These are phyloP conservation scores for Fusarium concolor DNA, from an alignment of 2,329 filamentous ascomycete species.

Conservation along the genomic window DNA sequence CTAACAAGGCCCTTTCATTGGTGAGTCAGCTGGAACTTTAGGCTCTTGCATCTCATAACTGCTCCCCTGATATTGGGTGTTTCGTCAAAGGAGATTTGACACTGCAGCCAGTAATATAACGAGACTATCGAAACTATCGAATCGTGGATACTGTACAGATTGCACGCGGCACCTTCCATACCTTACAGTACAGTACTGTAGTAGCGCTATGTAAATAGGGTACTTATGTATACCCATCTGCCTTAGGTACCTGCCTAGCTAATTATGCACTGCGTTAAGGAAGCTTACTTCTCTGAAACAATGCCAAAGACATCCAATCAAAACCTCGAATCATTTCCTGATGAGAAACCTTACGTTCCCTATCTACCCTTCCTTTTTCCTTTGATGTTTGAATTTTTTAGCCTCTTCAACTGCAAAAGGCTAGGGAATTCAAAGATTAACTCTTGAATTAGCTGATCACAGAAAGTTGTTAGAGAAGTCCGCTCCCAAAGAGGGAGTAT, in stretches of 20 bases:
- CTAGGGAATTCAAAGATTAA: not conserved
- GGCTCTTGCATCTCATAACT: not conserved
- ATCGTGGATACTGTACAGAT: not conserved
- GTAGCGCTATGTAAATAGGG: no score
- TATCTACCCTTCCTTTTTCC: not conserved
- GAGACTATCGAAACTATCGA: not conserved
- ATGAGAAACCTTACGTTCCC: slow-evolving; percentile 14
- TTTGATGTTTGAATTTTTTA: not conserved
- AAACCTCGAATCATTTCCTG: not conserved
- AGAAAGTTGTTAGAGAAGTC: slow-evolving; percentile 9
- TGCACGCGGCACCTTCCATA: not conserved
- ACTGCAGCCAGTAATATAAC: not conserved
- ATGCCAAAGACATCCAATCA: slow-evolving; percentile 1
- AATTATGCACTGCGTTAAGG: slow-evolving; percentile 3
- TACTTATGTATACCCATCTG: no score
- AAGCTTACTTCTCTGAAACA: slow-evolving; percentile 20
- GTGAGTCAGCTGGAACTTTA: not conserved
- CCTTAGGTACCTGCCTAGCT: no score
- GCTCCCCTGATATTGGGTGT: not conserved
- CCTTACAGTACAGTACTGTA: not conserved
- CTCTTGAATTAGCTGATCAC: not conserved
- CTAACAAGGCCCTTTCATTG: slow-evolving; percentile 1
- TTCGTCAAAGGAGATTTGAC: not conserved
- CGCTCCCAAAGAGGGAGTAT: slow-evolving; percentile 1
- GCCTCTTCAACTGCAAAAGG: not conserved